These are phyloP conservation scores for Wickerhamiella hasegawae DNA, from an alignment of 805 yeast genomes.

Conservation along the genomic window DNA sequence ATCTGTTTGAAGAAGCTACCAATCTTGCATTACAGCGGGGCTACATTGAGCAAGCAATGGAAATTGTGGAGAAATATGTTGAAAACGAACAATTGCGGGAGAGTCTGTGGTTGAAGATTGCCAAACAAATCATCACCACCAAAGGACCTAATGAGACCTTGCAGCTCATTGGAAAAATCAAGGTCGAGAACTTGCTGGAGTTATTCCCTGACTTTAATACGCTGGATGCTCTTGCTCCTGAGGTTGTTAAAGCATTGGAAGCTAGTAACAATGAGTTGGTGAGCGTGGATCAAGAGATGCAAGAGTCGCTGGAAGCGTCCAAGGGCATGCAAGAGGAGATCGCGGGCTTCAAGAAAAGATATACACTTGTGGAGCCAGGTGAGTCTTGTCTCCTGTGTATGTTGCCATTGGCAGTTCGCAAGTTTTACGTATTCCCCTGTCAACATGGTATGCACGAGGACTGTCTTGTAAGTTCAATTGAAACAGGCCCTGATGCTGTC, in stretches of 20 bases:
- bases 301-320: constrained; percentile 45
- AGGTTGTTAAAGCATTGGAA: constrained; percentile 63
- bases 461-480: constrained; percentile 51
- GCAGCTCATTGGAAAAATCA: constrained; percentile 17
- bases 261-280: constrained; percentile 50
- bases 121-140: constrained; percentile 24
- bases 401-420: constrained; percentile 52
- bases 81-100: constrained; percentile 40
- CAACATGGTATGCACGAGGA: constrained; percentile 81
- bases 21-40: constrained; percentile 45
- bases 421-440: constrained; percentile 75
- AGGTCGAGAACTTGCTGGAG: constrained; percentile 70
- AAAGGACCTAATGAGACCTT: constrained; percentile 21
- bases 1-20: constrained; percentile 67
- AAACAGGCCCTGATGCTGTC: constrained; percentile 18
- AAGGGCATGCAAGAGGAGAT: constrained; percentile 47
- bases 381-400: constrained; percentile 64
- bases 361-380: constrained; percentile 63
- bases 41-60: constrained; percentile 40
- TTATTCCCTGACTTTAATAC: constrained; percentile 71
- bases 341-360: constrained; percentile 31
- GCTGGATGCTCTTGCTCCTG: constrained; percentile 70
- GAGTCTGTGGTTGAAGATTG: constrained; percentile 56
- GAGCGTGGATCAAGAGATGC: constrained; percentile 57
- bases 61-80: constrained; percentile 40